These are phyloP conservation scores for Sporothrix inflata DNA, from an alignment of 2,329 filamentous ascomycete genomes.

Conservation along the genomic window DNA sequence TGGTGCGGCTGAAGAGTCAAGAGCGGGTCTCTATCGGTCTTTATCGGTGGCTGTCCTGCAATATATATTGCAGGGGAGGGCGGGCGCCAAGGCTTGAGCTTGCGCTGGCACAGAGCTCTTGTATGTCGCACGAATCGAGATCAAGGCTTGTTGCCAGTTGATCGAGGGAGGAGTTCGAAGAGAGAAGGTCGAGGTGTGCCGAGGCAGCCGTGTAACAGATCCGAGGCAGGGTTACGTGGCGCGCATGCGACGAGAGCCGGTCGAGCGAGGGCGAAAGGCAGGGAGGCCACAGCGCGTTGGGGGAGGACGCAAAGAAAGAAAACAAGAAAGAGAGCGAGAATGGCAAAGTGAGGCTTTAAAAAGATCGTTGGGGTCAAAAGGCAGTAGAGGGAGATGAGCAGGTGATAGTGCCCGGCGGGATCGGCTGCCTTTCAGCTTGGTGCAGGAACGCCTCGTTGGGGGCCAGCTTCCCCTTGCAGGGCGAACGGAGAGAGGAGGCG, in stretches of 20 bases:
- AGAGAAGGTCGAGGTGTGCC: background rate
- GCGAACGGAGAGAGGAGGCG: background rate
- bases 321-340: no score
- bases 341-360: background rate
- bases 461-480: background rate
- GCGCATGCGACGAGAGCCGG: background rate
- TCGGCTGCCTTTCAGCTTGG: background rate
- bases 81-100: background rate
- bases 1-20: background rate
- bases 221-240: background rate
- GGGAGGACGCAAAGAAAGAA: background rate
- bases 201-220: conserved; percentile 6
- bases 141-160: background rate
- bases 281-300: background rate
- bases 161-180: background rate
- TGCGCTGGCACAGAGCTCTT: background rate
- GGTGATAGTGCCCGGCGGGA: background rate
- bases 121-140: background rate
- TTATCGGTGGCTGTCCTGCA: background rate
- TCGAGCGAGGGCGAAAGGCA: background rate
- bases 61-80: background rate
- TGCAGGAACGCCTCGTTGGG: conserved; percentile 2
- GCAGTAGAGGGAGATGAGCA: background rate
- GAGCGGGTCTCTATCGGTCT: conserved; percentile 16
- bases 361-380: background rate